Evolutionary conservation across 352 stramenopile species (phyloP).

Genomic region (Phytopythium aichiense): DNA sequence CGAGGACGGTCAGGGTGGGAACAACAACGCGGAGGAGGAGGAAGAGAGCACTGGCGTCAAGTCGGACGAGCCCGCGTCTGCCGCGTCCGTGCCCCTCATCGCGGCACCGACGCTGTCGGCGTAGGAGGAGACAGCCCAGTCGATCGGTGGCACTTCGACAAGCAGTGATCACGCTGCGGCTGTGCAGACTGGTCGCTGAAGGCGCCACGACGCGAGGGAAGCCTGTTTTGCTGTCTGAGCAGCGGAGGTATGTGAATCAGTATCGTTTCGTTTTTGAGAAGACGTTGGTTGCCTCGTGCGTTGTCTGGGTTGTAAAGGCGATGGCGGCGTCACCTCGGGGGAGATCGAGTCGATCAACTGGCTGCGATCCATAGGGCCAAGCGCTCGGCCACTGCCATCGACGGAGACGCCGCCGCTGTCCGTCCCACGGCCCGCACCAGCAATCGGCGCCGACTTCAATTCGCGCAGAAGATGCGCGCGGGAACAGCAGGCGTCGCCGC

Average conservation of each 20-base stretch:
- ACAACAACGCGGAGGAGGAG: constrained; percentile 6
- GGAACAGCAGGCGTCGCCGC: not conserved
- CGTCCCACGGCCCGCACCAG: not conserved
- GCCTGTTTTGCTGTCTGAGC: not conserved
- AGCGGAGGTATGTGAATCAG: constrained; percentile 1
- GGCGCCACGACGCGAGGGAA: not conserved
- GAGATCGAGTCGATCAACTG: not conserved
- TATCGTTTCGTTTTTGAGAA: not conserved
- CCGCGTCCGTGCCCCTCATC: not conserved
- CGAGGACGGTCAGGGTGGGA: constrained; percentile 15
- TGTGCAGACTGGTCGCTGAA: not conserved
- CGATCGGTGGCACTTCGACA: not conserved
- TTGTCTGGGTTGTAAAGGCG: not conserved
- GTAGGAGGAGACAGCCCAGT: not conserved
- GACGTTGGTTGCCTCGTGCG: not conserved
- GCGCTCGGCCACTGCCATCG: not conserved
- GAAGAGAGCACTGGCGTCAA: constrained; percentile 11
- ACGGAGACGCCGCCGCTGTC: not conserved
- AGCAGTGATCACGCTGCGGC: not conserved
- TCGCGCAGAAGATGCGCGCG: not conserved
- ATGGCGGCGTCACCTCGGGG: not conserved
- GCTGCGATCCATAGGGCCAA: not conserved
- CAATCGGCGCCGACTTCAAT: constrained; percentile 6
- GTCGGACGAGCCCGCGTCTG: not conserved
- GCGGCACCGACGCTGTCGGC: constrained; percentile 11